Conservation (phyloP, 805 yeast genomes). For the Yamadazyma olivae region DNA sequence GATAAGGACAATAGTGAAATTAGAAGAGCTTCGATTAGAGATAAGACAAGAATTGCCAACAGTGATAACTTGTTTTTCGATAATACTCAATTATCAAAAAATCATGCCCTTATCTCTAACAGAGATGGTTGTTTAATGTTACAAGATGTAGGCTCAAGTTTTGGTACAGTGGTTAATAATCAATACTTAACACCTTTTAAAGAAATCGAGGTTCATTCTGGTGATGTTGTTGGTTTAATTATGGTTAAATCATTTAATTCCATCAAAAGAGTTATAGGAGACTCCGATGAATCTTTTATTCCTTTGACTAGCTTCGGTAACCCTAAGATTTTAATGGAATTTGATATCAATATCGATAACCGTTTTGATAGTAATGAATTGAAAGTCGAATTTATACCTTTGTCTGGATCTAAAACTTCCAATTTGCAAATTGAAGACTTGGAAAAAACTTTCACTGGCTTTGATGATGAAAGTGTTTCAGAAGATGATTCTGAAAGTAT, state of each 20-base stretch:
- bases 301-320: constrained; percentile 19
- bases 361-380: not conserved
- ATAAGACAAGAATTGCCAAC: constrained; percentile 20
- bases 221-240: constrained; percentile 34
- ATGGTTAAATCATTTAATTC: constrained; percentile 22
- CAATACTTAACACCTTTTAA: constrained; percentile 19
- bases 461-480: no score
- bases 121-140: constrained; percentile 17
- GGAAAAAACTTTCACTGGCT: not conserved
- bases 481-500: not conserved
- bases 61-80: constrained; percentile 29
- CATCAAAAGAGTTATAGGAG: not conserved
- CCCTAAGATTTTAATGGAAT: constrained; percentile 16
- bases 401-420: no score
- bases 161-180: constrained; percentile 35
- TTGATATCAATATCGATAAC: not conserved
- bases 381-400: not conserved
- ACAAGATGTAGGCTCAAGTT: constrained; percentile 33
- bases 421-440: no score
- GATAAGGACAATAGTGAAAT: constrained; percentile 7
- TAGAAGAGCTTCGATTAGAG: constrained; percentile 31
- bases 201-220: constrained; percentile 15
- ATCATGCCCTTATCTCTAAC: constrained; percentile 28
- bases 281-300: constrained; percentile 1
- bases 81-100: constrained; percentile 36